Percentiles rank a stretch among this genome's conserved stretches.
Evolutionary conservation across 2,329 filamentous ascomycete species (phyloP).

Genomic region (Microascus cirrosus): DNA sequence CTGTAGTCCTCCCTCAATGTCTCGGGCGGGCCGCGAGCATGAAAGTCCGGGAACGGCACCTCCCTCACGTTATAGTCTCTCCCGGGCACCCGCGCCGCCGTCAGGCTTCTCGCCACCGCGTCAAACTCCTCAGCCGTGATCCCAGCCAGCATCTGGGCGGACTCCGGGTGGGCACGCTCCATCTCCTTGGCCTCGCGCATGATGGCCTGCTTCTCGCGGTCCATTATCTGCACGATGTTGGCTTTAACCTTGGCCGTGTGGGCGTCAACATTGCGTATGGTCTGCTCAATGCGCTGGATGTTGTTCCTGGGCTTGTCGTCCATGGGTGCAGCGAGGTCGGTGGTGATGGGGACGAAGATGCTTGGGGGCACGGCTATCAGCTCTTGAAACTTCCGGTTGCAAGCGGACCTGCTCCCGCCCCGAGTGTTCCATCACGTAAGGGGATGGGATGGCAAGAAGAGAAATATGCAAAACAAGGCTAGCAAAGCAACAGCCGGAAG

Average conservation of each 20-base stretch:
- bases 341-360: conserved; percentile 22
- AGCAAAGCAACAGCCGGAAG: background rate
- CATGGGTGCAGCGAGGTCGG: conserved; percentile 11
- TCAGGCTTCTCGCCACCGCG: background rate
- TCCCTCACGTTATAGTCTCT: background rate
- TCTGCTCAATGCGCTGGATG: background rate
- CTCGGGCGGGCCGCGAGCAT: background rate
- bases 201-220: conserved; percentile 3
- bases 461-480: background rate
- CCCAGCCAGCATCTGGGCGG: background rate
- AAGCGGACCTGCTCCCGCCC: background rate
- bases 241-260: conserved; percentile 6
- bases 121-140: conserved; percentile 4
- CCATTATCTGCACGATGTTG: conserved; percentile 6
- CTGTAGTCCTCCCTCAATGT: conserved; percentile 3
- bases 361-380: conserved; percentile 14
- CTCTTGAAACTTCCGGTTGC: conserved; percentile 6
- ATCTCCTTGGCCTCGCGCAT: conserved; percentile 1
- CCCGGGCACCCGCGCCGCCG: background rate
- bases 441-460: conserved; percentile 6
- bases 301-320: conserved; percentile 6
- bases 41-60: conserved; percentile 3
- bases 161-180: background rate
- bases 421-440: background rate
- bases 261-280: conserved; percentile 4